These are phyloP conservation scores for Kluyveromyces sp. DNA, from an alignment of 1,139 yeast species.

Conservation along the genomic window DNA sequence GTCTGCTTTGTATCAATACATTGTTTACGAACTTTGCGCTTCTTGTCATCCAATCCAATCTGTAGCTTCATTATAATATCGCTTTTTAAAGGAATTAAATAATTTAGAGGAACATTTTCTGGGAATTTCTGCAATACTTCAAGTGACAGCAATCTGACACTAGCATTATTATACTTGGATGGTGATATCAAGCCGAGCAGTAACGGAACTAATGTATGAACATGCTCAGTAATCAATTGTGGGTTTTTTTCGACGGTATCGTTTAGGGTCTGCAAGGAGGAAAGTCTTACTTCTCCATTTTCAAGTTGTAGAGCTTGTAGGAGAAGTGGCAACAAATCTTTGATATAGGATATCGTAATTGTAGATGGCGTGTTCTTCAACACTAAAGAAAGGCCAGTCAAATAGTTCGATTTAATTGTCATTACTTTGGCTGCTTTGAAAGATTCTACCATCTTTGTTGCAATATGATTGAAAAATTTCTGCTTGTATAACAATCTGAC, in stretches of 20 bases:
- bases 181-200: conserved; percentile 38
- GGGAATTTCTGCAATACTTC: conserved; percentile 48
- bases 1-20: conserved; percentile 76
- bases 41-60: conserved; percentile 61
- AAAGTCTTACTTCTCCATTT: conserved; percentile 44
- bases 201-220: conserved; percentile 50
- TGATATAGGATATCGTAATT: conserved; percentile 54
- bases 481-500: conserved; percentile 71
- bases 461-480: conserved; percentile 52
- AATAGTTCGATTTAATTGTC: conserved; percentile 38
- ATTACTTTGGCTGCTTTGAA: conserved; percentile 28
- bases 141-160: conserved; percentile 52
- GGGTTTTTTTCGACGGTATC: conserved; percentile 50
- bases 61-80: conserved; percentile 43
- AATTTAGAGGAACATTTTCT: conserved; percentile 33
- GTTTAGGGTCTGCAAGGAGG: conserved; percentile 49
- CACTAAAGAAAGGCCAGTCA: conserved; percentile 60
- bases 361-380: conserved; percentile 57
- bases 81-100: conserved; percentile 45
- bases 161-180: conserved; percentile 27
- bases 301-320: conserved; percentile 53
- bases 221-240: conserved; percentile 43
- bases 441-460: conserved; percentile 41
- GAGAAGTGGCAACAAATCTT: conserved; percentile 60
- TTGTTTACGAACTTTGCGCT: conserved; percentile 63